Conservation (phyloP, 75 land plant genomes). For the Cunninghamia lanceolata region DNA sequence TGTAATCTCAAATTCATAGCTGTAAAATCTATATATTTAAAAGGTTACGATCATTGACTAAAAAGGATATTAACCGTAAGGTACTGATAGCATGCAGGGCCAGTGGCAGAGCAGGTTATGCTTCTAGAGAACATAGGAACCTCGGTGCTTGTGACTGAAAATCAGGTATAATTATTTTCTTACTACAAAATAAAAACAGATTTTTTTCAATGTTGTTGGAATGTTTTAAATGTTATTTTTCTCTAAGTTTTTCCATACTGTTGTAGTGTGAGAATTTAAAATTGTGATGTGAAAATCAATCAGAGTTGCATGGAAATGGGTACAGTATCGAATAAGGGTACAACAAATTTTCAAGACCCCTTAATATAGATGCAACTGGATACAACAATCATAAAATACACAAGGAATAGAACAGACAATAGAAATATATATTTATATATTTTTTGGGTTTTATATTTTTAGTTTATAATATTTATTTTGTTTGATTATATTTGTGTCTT, state of each 20-base stretch:
- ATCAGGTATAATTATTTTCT: constrained; percentile 54
- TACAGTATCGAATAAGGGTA: no score
- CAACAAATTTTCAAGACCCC: no score
- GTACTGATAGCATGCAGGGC: constrained; percentile 43
- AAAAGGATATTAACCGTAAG: neutral
- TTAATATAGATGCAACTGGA: no score
- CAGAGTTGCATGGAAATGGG: no score
- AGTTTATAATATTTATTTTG: no score
- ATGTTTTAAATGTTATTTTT: neutral
- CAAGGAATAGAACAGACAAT: no score
- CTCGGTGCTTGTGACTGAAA: constrained; percentile 67
- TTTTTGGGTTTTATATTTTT: no score
- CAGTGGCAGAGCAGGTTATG: constrained; percentile 85
- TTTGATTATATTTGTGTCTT: no score
- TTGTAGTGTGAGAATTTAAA: neutral
- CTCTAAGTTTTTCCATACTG: neutral
- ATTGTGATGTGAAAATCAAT: neutral
- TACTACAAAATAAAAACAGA: neutral
- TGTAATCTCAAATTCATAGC: neutral
- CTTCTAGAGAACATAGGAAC: constrained; percentile 91
- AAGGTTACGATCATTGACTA: neutral
- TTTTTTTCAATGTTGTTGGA: neutral
- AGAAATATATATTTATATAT: no score
- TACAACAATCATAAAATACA: no score
- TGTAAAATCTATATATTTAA: neutral